Conservation (phyloP, 306 rosid species). For the Quercus engelmannii region DNA sequence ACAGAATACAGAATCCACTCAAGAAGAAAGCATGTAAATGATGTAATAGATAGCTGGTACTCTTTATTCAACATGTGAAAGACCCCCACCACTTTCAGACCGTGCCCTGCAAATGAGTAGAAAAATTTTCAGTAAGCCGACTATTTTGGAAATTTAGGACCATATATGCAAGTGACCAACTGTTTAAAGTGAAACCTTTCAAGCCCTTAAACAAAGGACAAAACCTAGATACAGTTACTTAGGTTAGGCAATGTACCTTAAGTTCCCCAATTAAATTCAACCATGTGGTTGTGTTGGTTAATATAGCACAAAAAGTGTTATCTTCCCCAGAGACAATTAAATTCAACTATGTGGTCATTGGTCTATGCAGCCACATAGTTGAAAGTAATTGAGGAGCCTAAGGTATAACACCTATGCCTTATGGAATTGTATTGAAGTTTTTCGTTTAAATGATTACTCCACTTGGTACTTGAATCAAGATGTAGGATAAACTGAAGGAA, state of each 20-base stretch:
- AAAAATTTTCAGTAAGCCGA: background rate
- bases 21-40: background rate
- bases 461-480: background rate
- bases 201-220: background rate
- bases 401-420: too few relatives aligned
- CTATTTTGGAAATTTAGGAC: background rate
- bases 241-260: too few relatives aligned
- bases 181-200: background rate
- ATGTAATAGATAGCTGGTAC: background rate
- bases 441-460: background rate
- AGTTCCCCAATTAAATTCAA: too few relatives aligned
- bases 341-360: too few relatives aligned
- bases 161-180: background rate
- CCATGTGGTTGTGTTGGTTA: too few relatives aligned
- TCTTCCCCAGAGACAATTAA: too few relatives aligned
- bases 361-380: too few relatives aligned
- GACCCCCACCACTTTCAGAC: conserved; percentile 78
- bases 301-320: too few relatives aligned
- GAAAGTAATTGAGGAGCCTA: too few relatives aligned
- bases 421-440: too few relatives aligned
- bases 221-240: too few relatives aligned
- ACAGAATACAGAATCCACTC: background rate
- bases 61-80: conserved; percentile 76
- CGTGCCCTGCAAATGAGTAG: conserved; percentile 50
- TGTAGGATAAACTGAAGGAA: background rate